Base-by-base conservation (phyloP, 306 rosid species). In the Ormosia semicastrata region DNA sequence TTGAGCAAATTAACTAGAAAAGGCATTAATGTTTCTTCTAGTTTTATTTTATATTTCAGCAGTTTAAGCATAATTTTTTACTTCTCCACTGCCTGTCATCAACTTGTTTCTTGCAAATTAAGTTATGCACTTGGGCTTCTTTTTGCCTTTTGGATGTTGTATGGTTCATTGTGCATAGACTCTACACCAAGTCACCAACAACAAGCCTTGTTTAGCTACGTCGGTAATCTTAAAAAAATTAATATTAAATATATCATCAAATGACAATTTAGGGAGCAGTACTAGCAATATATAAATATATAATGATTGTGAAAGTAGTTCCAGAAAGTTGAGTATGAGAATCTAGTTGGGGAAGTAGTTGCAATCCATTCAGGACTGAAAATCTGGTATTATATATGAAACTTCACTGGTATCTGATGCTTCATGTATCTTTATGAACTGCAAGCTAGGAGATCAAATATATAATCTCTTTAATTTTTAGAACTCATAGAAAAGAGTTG, bases 311-410 rank as follows among this genome's bases (percentile, higher is more conserved):
- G 1, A 86, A 85, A 6, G 89, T 24, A 91, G 39, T 92, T 92
- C 82, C 85, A 86, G 76, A 89, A 89, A 66, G 94, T 90, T 3
- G 89, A 89, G 73, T 87, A 86, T 66, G 94, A 89, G 80, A 92
- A 87, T 75, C 89, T 89, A 9, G 92, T 87, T 11, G 94, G 90
- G 29, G 94, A 92, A 71, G 92, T 88, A 69, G 91, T 87, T 37
- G 86, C 94, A 4, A 82, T 87, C 66, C 94, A 92, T 85, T 88
- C 94, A 0, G 90, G 92, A 12, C 71, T 88, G 75, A 90, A 90
- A 84, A 13, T 3, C 24, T 12, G 43, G 34, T 2, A 6, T 13
- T 6, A 34, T 34, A 2, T 63, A 4, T 2, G 10, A 6, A 34
- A 34, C 11, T 30, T 64, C 12, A 14, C 9, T 37, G 8, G 15